phyloP scores from a whole-genome alignment of 1,284 basidiomycete species.

The Trichosporon sp. region DNA sequence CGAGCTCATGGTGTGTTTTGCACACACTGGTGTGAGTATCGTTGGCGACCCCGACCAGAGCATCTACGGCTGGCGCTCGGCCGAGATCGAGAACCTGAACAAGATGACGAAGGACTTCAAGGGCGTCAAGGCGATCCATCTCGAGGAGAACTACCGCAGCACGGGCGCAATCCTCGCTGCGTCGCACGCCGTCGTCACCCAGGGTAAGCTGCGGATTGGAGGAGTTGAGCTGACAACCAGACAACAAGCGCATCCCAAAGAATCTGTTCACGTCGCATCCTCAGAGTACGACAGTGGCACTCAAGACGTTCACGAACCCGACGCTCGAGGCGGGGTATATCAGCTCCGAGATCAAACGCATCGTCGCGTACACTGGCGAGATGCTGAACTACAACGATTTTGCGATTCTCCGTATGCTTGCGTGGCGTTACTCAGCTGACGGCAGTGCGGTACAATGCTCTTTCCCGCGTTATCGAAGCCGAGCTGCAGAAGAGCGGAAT shows the following conservation, averaged over 20 bases:
- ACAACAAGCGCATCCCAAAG: conserved; percentile 69
- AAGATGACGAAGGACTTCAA: conserved; percentile 75
- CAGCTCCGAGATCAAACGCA: conserved; percentile 75
- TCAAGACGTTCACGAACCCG: conserved; percentile 49
- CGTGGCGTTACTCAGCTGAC: conserved; percentile 5
- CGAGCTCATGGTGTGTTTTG: conserved; percentile 74
- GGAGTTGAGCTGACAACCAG: conserved; percentile 25
- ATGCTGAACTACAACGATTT: conserved; percentile 75
- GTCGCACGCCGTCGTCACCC: conserved; percentile 75
- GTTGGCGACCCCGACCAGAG: conserved; percentile 94
- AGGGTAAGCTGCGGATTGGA: conserved; percentile 62
- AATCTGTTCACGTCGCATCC: conserved; percentile 74
- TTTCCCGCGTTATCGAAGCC: conserved; percentile 76
- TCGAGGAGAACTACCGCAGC: conserved; percentile 88
- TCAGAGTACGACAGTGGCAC: conserved; percentile 62
- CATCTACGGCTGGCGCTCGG: conserved; percentile 88
- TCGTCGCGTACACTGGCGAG: conserved; percentile 73
- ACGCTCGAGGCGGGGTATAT: conserved; percentile 69
- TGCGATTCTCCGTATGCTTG: conserved; percentile 72
- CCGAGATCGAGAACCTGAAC: conserved; percentile 76
- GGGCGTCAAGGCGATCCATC: conserved; percentile 67
- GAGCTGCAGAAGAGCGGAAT: conserved; percentile 77
- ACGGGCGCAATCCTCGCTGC: conserved; percentile 75
- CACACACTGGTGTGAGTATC: conserved; percentile 69
- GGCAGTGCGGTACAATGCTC: conserved; percentile 77